These are phyloP conservation scores for Speleostelium caveatum DNA, from an alignment of 78 protist genomes.

Conservation along the genomic window DNA sequence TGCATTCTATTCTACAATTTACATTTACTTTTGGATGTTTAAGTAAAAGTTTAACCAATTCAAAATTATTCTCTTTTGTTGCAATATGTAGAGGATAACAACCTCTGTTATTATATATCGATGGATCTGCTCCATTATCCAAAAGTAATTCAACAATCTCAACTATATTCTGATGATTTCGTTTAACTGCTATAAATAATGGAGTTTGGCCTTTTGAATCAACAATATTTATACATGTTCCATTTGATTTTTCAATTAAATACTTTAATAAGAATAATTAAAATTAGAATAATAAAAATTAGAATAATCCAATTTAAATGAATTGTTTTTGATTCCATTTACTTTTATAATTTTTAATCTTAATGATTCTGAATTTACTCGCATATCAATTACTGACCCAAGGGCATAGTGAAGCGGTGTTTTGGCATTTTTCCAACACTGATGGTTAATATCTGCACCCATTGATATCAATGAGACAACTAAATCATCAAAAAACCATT, in stretches of 20 bases:
- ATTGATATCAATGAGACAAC: background rate
- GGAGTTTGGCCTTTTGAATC: constrained; percentile 52
- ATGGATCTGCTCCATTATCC: constrained; percentile 43
- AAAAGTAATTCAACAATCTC: constrained; percentile 35
- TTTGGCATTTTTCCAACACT: constrained; percentile 15
- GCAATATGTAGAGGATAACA: constrained; percentile 59
- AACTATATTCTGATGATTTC: constrained; percentile 23
- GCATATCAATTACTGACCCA: too few species aligned
- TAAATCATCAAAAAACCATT: constrained; percentile 60
- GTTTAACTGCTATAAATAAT: constrained; percentile 51
- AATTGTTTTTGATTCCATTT: too few species aligned
- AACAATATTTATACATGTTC: too few species aligned
- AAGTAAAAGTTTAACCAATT: constrained; percentile 18
- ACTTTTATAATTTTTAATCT: too few species aligned
- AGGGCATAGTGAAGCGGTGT: constrained; percentile 43
- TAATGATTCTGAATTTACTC: too few species aligned
- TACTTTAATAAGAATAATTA: too few species aligned
- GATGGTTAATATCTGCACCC: constrained; percentile 34
- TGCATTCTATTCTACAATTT: constrained; percentile 50
- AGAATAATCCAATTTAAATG: too few species aligned
- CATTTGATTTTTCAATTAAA: too few species aligned
- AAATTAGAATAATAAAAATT: too few species aligned
- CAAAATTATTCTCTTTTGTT: constrained; percentile 51
- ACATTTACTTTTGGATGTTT: constrained; percentile 23
- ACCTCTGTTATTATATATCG: constrained; percentile 8